phyloP scores from a whole-genome alignment of 2,329 filamentous ascomycete genomes.

The Colletotrichum abscissum region DNA sequence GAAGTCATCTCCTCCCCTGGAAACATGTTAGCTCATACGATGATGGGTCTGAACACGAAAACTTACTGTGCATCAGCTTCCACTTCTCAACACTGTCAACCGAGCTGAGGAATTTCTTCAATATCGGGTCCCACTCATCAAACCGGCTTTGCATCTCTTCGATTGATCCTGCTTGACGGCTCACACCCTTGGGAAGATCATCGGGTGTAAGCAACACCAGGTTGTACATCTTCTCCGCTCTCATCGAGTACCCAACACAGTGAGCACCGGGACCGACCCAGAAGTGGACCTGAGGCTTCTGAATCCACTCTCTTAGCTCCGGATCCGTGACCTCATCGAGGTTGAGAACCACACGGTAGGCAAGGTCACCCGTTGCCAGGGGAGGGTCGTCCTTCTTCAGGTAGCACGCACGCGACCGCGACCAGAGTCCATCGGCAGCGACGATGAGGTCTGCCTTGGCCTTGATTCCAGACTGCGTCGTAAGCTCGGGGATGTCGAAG shows the following conservation, averaged over 20 bases:
- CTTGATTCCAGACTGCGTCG: constrained; percentile 48
- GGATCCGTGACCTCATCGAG: constrained; percentile 62
- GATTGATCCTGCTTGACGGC: constrained; percentile 62
- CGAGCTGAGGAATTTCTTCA: constrained; percentile 54
- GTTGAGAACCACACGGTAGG: constrained; percentile 70
- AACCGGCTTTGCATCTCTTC: constrained; percentile 73
- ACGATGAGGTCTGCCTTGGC: constrained; percentile 67
- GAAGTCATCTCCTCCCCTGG: constrained; percentile 59
- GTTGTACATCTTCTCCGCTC: constrained; percentile 70
- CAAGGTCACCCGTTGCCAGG: constrained; percentile 71
- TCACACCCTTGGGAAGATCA: constrained; percentile 65
- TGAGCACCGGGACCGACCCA: constrained; percentile 74
- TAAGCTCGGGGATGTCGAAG: constrained; percentile 56
- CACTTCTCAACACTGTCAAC: constrained; percentile 74
- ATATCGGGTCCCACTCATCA: constrained; percentile 71
- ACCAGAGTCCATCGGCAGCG: constrained; percentile 74
- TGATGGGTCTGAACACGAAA: constrained; percentile 17
- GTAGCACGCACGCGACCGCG: constrained; percentile 62
- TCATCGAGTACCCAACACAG: constrained; percentile 71
- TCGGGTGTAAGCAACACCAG: constrained; percentile 75
- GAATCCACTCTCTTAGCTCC: constrained; percentile 63
- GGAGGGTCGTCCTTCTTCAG: constrained; percentile 59
- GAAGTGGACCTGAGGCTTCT: constrained; percentile 64
- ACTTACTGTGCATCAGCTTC: constrained; percentile 69
- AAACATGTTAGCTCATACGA: background rate